Base-by-base conservation (phyloP, 106 monocot genomes). In the Allium sativum region DNA sequence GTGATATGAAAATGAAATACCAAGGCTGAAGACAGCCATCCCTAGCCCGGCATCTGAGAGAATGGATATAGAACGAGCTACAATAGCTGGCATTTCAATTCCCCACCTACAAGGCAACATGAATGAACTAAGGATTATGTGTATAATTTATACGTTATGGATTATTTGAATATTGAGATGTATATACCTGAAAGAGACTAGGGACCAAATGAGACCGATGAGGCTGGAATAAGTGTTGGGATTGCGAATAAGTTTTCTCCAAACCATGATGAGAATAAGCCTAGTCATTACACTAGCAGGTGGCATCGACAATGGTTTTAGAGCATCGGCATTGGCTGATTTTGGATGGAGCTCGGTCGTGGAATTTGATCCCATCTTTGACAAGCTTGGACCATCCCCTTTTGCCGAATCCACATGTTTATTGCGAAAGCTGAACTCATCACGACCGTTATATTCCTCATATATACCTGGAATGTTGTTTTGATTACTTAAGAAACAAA, bases 11-110 rank as follows among this genome's bases (percentile, higher is more conserved):
- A 51, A 52, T 21, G 2, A 18, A 31, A 21, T 67, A 82, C 82
- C 82, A 42, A 82, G 66, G 47, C 82, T 82, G 61, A 82, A 82
- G 77, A 82, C 78, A 42, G 82, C 82, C 82, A 82, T 77, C 21
- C 82, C 82, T n/a, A 82, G 71, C 14, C 82, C 82, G 4, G 82
- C 82, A 56, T 82, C 77, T 41, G 82, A 82, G 22, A 82, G 70
- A 58, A 82, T 74, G 0, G 82, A 56, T 20, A 82, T 70, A 4
- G 76, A 71, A 17, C 65, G 42, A 9, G 74, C 74, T 19, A 74
- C 20, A 31, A 74, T 74, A 17, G 74, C 74, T 1, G 74, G 74
- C 74, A 74, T 74, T 68, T 74, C 68, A 62, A 68, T 62, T 13
- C 55, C 74, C 74, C 74, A 74, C 21, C 74, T 74, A 20, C 22